Evolutionary conservation across 768 basidiomycete genomes (phyloP), one percentile per base, ranked within the genome.

Genomic region (Boletus rubescentipes): DNA sequence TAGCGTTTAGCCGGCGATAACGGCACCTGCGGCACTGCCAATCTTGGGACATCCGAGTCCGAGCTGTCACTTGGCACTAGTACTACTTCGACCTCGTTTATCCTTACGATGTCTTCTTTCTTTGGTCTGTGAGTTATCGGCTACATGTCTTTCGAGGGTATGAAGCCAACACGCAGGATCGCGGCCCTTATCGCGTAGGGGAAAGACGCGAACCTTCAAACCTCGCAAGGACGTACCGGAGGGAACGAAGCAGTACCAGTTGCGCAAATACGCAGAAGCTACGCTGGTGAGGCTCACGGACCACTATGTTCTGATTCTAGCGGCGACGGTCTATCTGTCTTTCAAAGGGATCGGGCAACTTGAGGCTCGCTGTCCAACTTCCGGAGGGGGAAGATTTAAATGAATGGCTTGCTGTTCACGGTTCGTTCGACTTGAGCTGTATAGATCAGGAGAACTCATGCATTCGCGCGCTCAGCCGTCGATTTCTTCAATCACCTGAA

Each of bases 401-500:
- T 61, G 97, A 99, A 72, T 99, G 97, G 97, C 85, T 99, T n/a
- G 97, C 97, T 12, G 96, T 99, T 9, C 96, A 99, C 67, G 92
- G 97, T 97, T 59, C 53, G 84, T 71, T 41, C 20, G 9, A 36
- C 48, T 46, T 10, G 29, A 15, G 9, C 48, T 21, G 30, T 46
- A 2, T 15, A 16, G 40, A 20, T 48, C 37, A 23, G 21, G 4
- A 29, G 26, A 1, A 35, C 21, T 51, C 54, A 61, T 52, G 36
- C 41, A 7, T 45, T 36, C 14, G 47, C n/a, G 47, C n/a, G 42
- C 45, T 16, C 62, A 99, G 97, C 93, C 30, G 96, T 98, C 55
- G 97, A 99, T 72, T 99, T 99, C 75, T 99, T 98, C 80, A 99
- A 98, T 68, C 97, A 99, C 68, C 74, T 99, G 60, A 99, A 99